Conservation (phyloP, 768 basidiomycete genomes). For the Pulveroboletus frians region DNA sequence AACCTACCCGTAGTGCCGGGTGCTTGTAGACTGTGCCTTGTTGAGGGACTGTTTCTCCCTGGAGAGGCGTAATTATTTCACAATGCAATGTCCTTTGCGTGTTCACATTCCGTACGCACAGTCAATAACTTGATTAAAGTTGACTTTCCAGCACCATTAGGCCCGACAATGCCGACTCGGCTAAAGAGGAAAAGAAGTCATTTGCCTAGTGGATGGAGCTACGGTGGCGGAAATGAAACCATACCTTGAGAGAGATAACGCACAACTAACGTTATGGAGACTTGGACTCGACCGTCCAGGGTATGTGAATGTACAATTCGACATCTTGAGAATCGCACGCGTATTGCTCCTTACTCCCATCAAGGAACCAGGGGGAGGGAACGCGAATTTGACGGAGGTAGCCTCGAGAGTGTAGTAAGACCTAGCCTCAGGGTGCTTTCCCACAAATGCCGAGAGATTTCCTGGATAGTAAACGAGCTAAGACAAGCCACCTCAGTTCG, state of each 20-base stretch:
- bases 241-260: constrained; percentile 86
- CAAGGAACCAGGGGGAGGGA: constrained; percentile 91
- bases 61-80: constrained; percentile 10
- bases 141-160: constrained; percentile 95
- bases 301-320: constrained; percentile 90
- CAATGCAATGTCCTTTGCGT: constrained; percentile 2
- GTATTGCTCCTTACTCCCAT: constrained; percentile 98
- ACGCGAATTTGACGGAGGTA: constrained; percentile 89
- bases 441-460: constrained; percentile 87
- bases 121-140: constrained; percentile 93
- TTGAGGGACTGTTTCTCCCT: constrained; percentile 92
- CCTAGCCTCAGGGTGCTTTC: constrained; percentile 85
- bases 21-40: constrained; percentile 92
- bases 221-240: constrained; percentile 26
- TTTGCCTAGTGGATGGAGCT: constrained; percentile 8
- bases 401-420: constrained; percentile 96
- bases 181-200: constrained; percentile 38
- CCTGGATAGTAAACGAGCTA: constrained; percentile 92
- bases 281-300: constrained; percentile 78
- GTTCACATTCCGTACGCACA: constrained; percentile 36
- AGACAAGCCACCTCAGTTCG: constrained; percentile 11
- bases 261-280: constrained; percentile 84
- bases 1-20: constrained; percentile 88
- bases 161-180: constrained; percentile 87
- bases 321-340: constrained; percentile 90